phyloP scores from a whole-genome alignment of 805 yeast species.

The Hanseniaspora mollemarum region DNA sequence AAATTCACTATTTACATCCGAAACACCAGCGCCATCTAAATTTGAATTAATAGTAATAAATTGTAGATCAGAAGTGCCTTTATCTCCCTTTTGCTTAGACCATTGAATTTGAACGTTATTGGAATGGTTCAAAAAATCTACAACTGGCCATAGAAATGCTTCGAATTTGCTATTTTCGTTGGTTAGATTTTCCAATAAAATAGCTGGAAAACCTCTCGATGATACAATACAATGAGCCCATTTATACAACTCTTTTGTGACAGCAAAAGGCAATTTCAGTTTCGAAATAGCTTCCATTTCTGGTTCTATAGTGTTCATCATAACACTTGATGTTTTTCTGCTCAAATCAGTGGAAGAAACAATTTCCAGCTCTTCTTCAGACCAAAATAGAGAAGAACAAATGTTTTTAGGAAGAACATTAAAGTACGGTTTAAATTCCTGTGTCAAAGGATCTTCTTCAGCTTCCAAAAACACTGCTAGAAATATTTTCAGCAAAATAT shows the following conservation, averaged over 20 bases:
- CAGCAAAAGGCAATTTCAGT: slow-evolving; percentile 24
- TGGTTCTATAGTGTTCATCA: slow-evolving; percentile 32
- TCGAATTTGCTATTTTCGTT: slow-evolving; percentile 34
- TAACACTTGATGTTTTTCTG: slow-evolving; percentile 40
- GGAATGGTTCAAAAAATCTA: slow-evolving; percentile 69
- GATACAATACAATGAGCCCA: slow-evolving; percentile 67
- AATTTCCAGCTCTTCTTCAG: slow-evolving; percentile 36
- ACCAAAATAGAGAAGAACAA: slow-evolving; percentile 62
- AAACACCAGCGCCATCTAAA: background rate
- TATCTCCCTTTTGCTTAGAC: slow-evolving; percentile 30
- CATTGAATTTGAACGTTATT: slow-evolving; percentile 53
- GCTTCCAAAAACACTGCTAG: slow-evolving; percentile 34
- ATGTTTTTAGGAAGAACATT: slow-evolving; percentile 39
- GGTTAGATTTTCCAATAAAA: slow-evolving; percentile 36
- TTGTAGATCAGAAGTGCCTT: slow-evolving; percentile 26
- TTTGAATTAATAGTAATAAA: slow-evolving; percentile 32
- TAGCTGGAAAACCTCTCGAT: slow-evolving; percentile 71
- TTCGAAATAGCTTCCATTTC: slow-evolving; percentile 13
- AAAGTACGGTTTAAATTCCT: slow-evolving; percentile 36
- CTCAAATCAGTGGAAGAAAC: slow-evolving; percentile 62
- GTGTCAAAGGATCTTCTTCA: slow-evolving; percentile 19
- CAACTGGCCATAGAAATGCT: slow-evolving; percentile 65
- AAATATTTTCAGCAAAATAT: slow-evolving; percentile 31
- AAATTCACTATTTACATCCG: slow-evolving; percentile 21
- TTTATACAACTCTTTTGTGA: slow-evolving; percentile 50